phyloP scores from a whole-genome alignment of 1,284 basidiomycete genomes.

The Cryptococcus sp. region DNA sequence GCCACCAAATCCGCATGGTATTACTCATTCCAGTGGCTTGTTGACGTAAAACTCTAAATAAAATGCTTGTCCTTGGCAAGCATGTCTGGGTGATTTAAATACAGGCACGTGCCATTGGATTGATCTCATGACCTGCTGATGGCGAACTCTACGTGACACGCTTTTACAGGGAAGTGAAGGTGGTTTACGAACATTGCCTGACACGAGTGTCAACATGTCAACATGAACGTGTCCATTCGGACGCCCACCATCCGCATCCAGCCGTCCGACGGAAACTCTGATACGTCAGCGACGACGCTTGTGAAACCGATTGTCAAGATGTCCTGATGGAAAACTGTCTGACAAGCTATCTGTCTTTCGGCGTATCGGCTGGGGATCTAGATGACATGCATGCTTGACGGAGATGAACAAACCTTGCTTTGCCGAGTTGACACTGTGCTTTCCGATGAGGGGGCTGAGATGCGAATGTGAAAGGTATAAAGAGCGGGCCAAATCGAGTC shows the following conservation, averaged over 20 bases:
- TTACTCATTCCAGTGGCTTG: too few species aligned
- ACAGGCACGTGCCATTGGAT: too few species aligned
- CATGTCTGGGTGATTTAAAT: too few species aligned
- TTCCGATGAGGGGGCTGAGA: not conserved
- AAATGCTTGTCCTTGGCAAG: too few species aligned
- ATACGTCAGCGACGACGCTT: not conserved
- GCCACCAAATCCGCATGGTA: too few species aligned
- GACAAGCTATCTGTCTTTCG: not conserved
- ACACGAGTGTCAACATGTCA: not conserved
- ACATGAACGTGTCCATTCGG: not conserved
- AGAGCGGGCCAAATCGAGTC: not conserved
- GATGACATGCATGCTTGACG: not conserved
- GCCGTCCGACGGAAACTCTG: not conserved
- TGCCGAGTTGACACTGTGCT: not conserved
- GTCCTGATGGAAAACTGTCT: not conserved
- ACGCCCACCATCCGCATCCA: not conserved
- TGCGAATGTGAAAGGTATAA: conserved; percentile 1
- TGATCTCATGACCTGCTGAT: too few species aligned
- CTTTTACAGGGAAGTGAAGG: not conserved
- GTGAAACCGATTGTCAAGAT: not conserved
- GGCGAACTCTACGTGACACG: not conserved
- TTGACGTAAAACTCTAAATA: too few species aligned
- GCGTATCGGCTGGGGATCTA: too few species aligned
- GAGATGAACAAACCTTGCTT: not conserved
- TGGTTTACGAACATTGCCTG: not conserved